Evolutionary conservation across 1,139 yeast genomes (phyloP).

Genomic region (Pichia inconspicua): DNA sequence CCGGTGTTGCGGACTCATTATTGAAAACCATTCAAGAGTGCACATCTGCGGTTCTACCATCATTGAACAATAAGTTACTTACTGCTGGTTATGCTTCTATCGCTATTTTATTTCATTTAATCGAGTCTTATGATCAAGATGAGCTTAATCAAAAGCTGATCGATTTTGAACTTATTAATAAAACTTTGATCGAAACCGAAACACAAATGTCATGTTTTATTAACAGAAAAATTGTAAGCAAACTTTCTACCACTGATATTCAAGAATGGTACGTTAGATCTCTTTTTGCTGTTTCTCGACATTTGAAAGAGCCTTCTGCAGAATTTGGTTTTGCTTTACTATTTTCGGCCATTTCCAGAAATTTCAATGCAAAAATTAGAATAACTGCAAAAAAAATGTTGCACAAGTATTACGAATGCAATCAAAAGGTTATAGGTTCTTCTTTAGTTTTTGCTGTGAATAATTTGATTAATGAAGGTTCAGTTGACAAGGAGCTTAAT

Average conservation of each 20-base stretch:
- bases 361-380: constrained; percentile 32
- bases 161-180: constrained; percentile 19
- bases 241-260: constrained; percentile 38
- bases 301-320: constrained; percentile 13
- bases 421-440: constrained; percentile 25
- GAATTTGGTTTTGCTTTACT: constrained; percentile 37
- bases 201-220: constrained; percentile 35
- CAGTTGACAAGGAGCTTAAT: constrained; percentile 14
- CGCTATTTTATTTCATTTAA: constrained; percentile 13
- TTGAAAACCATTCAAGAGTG: constrained; percentile 37
- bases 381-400: constrained; percentile 30
- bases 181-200: constrained; percentile 31
- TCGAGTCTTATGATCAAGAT: constrained; percentile 5
- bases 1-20: constrained; percentile 27
- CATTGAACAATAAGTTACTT: constrained; percentile 42
- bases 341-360: constrained; percentile 34
- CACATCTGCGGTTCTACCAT: constrained; percentile 41
- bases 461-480: constrained; percentile 15
- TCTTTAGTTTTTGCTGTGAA: constrained; percentile 27
- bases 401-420: constrained; percentile 19
- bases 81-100: constrained; percentile 40
- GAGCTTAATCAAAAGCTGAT: constrained; percentile 13
- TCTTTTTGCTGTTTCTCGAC: constrained; percentile 23
- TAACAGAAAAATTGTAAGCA: constrained; percentile 41
- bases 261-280: constrained; percentile 47